These are phyloP conservation scores for Candida caryicola DNA, from an alignment of 805 yeast genomes.

Conservation along the genomic window DNA sequence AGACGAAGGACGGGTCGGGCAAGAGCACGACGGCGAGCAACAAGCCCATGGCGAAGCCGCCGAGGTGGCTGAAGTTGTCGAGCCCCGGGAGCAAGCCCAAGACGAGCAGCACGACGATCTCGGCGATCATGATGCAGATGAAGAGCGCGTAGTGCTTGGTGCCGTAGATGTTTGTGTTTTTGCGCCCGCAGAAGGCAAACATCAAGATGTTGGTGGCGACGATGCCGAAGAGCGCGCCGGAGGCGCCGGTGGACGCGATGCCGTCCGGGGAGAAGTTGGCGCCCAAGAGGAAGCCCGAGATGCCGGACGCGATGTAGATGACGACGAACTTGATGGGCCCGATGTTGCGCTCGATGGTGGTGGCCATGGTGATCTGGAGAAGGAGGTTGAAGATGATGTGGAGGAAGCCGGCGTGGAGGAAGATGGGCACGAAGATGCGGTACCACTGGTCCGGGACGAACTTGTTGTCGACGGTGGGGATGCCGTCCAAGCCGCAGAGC, in stretches of 20 bases:
- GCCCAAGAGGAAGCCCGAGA: slow-evolving; percentile 65
- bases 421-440: slow-evolving; percentile 65
- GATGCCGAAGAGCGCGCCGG: slow-evolving; percentile 69
- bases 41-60: slow-evolving; percentile 67
- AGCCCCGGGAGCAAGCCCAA: slow-evolving; percentile 70
- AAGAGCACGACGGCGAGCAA: slow-evolving; percentile 48
- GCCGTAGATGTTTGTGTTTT: slow-evolving; percentile 44
- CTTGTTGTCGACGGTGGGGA: slow-evolving; percentile 30
- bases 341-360: slow-evolving; percentile 53
- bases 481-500: slow-evolving; percentile 59
- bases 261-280: slow-evolving; percentile 69
- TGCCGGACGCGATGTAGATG: slow-evolving; percentile 60
- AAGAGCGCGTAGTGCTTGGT: slow-evolving; percentile 46
- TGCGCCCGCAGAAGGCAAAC: slow-evolving; percentile 50
- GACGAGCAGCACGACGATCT: slow-evolving; percentile 56
- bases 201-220: slow-evolving; percentile 60
- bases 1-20: slow-evolving; percentile 54
- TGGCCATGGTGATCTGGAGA: slow-evolving; percentile 60
- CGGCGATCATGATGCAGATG: slow-evolving; percentile 48
- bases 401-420: slow-evolving; percentile 70
- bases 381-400: slow-evolving; percentile 64
- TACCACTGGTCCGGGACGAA: slow-evolving; percentile 64
- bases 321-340: slow-evolving; percentile 54
- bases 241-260: slow-evolving; percentile 64
- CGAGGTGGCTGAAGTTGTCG: slow-evolving; percentile 73